Evolutionary conservation across 139 green algal species (phyloP), one percentile per base, ranked within the genome.

Genomic region (Tetraselmis striata): DNA sequence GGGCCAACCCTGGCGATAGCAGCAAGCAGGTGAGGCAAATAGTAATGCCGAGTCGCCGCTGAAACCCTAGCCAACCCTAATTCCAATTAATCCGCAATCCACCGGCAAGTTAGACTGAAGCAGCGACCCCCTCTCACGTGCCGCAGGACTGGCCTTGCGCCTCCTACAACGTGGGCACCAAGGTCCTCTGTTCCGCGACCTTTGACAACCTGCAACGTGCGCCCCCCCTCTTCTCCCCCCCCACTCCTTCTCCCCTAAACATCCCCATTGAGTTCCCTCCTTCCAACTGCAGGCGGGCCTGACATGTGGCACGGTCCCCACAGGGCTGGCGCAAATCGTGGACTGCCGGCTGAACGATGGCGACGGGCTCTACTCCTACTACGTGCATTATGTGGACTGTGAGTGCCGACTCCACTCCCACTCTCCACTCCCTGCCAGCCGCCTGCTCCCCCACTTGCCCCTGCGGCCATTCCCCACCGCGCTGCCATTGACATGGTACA

Each of bases 381-480:
- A 98, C 82, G 92, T 98, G n/a, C 94, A 98, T 85, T 98, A 97
- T 80, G 75, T 91, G 1, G 93, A 97, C 80, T 94, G 90, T 95
- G 81, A 93, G 92, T 84, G 31, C 29, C n/a, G n/a, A n/a, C 24
- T 0, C 5, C 45, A 1, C 2, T 24, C 77, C 24, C n/a, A 1
- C 0, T 18, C 23, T 29, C 59, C 1, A 29, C 5, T 30, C 1
- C 30, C 76, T 11, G 30, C 32, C 81, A 59, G 23, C 1, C 0
- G 30, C 45, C 18, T 25, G 2, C 2, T 2, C 32, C 26, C 23
- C 28, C 1, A 32, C 23, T 78, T 5, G 11, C 23, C 32, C 23
- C 28, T 2, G 1, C 24, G n/a, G 27, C n/a, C 11, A 59, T n/a
- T n/a, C n/a, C n/a, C n/a, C n/a, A n/a, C n/a, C n/a, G n/a, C n/a